Percentiles rank a stretch among this genome's conserved stretches.
These are phyloP conservation scores for Nyssa sinensis DNA, from an alignment of 148 eudicot species.

Conservation along the genomic window DNA sequence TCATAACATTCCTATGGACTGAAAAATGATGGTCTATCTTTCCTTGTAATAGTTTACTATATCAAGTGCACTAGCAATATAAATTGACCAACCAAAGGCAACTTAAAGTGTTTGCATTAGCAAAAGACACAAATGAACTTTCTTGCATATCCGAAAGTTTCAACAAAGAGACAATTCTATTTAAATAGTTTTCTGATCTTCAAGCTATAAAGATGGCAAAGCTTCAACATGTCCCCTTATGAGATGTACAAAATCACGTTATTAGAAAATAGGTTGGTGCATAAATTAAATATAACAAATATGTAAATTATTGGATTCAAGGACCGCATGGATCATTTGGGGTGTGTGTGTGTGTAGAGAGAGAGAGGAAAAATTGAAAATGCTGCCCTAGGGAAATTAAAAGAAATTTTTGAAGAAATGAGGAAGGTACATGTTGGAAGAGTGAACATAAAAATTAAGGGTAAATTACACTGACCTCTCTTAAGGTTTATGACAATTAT, in stretches of 20 bases:
- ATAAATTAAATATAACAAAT: background rate
- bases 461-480: too few relatives aligned
- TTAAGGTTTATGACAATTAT: too few relatives aligned
- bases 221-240: background rate
- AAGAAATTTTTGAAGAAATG: background rate
- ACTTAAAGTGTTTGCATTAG: background rate
- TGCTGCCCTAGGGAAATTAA: conserved; percentile 2
- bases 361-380: too few relatives aligned
- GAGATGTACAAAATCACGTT: too few relatives aligned
- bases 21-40: background rate
- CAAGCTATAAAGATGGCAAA: background rate
- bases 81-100: too few relatives aligned
- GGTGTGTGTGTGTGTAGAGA: too few relatives aligned
- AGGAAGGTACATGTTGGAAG: background rate
- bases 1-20: background rate
- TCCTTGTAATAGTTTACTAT: background rate
- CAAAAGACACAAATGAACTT: background rate
- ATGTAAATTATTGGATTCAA: too few relatives aligned
- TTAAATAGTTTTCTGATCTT: background rate
- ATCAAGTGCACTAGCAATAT: too few relatives aligned
- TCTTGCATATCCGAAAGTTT: background rate
- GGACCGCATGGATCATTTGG: background rate
- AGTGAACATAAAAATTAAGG: background rate
- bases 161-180: background rate
- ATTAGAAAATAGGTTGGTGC: background rate